These are phyloP conservation scores for Paraurostyla sp. DNA, from an alignment of 73 alveolate genomes.

Conservation along the genomic window DNA sequence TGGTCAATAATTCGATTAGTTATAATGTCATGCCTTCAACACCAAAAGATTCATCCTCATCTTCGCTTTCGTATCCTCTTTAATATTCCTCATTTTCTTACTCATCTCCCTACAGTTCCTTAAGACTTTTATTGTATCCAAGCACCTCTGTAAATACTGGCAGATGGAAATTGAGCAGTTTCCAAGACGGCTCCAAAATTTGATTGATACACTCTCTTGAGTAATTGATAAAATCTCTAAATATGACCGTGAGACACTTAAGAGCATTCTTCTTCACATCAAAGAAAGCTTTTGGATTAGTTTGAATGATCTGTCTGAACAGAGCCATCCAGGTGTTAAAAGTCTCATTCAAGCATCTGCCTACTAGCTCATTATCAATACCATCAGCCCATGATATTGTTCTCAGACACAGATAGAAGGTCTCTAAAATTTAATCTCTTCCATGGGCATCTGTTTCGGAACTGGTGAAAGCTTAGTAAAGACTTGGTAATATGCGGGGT, in stretches of 20 bases:
- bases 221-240: slow-evolving; percentile 77
- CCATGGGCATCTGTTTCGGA: slow-evolving; percentile 51
- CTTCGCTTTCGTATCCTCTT: slow-evolving; percentile 68
- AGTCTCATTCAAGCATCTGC: slow-evolving; percentile 69
- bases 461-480: slow-evolving; percentile 64
- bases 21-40: slow-evolving; percentile 76
- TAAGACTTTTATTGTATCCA: slow-evolving; percentile 58
- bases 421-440: slow-evolving; percentile 60
- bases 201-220: slow-evolving; percentile 56
- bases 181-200: slow-evolving; percentile 75
- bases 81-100: not conserved
- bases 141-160: slow-evolving; percentile 72
- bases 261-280: slow-evolving; percentile 70
- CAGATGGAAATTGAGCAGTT: slow-evolving; percentile 63
- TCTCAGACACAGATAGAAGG: slow-evolving; percentile 67
- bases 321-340: slow-evolving; percentile 76
- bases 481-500: slow-evolving; percentile 54
- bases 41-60: slow-evolving; percentile 70
- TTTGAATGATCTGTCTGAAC: slow-evolving; percentile 52
- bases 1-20: slow-evolving; percentile 72
- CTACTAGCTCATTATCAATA: slow-evolving; percentile 70
- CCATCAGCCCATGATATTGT: slow-evolving; percentile 87
- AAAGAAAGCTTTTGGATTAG: slow-evolving; percentile 70
- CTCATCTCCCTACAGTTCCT: slow-evolving; percentile 44
- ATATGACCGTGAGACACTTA: slow-evolving; percentile 74